Evolutionary conservation across 1,284 basidiomycete species (phyloP).

Genomic region (Cryptococcus floricola): DNA sequence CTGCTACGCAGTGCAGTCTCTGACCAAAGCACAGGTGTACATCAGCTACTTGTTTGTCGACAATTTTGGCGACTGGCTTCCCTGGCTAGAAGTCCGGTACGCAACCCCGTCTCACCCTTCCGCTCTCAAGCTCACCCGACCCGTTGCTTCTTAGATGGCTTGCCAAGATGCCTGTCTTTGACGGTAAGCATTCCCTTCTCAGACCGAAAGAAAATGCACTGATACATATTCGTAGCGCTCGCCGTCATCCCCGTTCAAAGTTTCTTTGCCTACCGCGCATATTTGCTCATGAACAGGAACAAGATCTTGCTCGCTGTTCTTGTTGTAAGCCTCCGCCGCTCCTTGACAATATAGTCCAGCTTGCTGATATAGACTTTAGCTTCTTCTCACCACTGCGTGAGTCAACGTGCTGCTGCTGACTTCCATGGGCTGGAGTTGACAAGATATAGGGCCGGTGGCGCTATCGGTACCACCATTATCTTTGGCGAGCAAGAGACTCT

Average conservation of each 20-base stretch:
- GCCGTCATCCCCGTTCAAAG: conserved; percentile 23
- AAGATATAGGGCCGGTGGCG: conserved; percentile 15
- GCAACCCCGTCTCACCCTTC: too few relatives aligned
- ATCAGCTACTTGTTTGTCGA: conserved; percentile 25
- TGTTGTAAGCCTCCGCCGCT: conserved; percentile 14
- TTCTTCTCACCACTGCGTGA: neutral
- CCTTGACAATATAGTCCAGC: neutral
- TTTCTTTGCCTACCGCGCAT: conserved; percentile 34
- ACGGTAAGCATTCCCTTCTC: neutral
- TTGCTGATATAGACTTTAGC: neutral
- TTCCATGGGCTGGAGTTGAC: neutral
- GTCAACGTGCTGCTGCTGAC: too few relatives aligned
- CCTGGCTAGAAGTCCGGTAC: conserved; percentile 20
- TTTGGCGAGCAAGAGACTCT: conserved; percentile 19
- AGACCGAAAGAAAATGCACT: too few relatives aligned
- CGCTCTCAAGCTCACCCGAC: too few relatives aligned
- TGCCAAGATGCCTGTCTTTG: conserved; percentile 21
- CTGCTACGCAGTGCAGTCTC: too few relatives aligned
- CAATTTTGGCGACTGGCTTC: conserved; percentile 24
- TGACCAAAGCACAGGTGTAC: neutral
- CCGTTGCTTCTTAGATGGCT: conserved; percentile 17
- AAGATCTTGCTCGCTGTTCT: conserved; percentile 21
- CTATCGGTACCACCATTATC: conserved; percentile 22
- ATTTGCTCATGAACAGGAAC: conserved; percentile 23
- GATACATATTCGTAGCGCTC: neutral